Evolutionary conservation across 2,329 filamentous ascomycete genomes (phyloP).

Genomic region (Claviceps arundinis): DNA sequence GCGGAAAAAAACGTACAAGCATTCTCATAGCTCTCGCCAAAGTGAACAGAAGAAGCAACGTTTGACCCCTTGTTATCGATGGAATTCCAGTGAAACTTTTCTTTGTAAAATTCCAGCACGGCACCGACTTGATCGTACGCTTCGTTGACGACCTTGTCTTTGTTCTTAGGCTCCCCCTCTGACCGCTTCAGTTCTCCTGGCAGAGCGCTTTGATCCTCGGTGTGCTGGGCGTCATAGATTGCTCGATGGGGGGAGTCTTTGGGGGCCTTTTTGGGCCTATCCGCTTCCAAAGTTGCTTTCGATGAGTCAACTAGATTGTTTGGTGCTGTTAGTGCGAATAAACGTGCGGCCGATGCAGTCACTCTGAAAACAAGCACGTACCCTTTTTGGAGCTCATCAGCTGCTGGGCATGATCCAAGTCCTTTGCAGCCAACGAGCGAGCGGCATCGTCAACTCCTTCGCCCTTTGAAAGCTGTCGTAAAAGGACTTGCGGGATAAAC

Average conservation of each 20-base stretch:
- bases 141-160: slow-evolving; percentile 32
- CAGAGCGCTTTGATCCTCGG: slow-evolving; percentile 21
- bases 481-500: slow-evolving; percentile 27
- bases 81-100: slow-evolving; percentile 35
- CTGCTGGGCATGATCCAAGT: slow-evolving; percentile 24
- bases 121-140: slow-evolving; percentile 36
- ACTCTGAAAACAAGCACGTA: neutral
- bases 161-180: slow-evolving; percentile 26
- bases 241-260: slow-evolving; percentile 24
- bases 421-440: slow-evolving; percentile 22
- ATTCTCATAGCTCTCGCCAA: slow-evolving; percentile 35
- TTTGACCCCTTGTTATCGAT: slow-evolving; percentile 37
- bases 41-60: slow-evolving; percentile 41
- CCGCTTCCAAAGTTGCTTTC: neutral
- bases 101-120: slow-evolving; percentile 36
- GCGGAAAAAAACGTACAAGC: slow-evolving; percentile 22
- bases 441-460: slow-evolving; percentile 25
- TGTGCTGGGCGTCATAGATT: slow-evolving; percentile 30
- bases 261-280: slow-evolving; percentile 6
- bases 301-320: neutral
- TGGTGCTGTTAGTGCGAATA: neutral
- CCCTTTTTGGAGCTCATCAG: slow-evolving; percentile 15
- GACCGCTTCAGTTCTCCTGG: slow-evolving; percentile 29
- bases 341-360: neutral
- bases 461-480: slow-evolving; percentile 24